Conservation (phyloP, 2,329 filamentous ascomycete species). For the Metarhizium robertsii region DNA sequence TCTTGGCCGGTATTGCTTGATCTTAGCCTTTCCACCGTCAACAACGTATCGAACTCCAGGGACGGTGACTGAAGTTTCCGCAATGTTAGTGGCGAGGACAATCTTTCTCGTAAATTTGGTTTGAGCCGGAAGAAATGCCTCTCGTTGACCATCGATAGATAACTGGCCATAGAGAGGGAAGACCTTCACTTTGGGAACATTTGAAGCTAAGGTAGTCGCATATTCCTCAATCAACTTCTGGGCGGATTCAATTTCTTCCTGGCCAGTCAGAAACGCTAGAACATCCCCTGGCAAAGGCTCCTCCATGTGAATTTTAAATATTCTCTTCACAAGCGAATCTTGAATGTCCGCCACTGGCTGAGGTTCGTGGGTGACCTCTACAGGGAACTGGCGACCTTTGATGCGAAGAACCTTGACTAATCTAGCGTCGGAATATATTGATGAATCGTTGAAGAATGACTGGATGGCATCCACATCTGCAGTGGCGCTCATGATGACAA, state of each 20-base stretch:
- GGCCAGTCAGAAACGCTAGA: constrained; percentile 82
- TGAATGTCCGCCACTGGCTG: constrained; percentile 72
- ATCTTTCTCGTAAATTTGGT: constrained; percentile 73
- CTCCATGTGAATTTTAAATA: constrained; percentile 79
- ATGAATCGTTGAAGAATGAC: constrained; percentile 54
- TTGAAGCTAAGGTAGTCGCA: constrained; percentile 58
- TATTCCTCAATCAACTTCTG: constrained; percentile 77
- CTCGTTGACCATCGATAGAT: constrained; percentile 75
- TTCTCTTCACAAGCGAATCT: constrained; percentile 68
- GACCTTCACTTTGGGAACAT: constrained; percentile 63
- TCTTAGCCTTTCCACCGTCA: constrained; percentile 87
- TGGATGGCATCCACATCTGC: constrained; percentile 75
- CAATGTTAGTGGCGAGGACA: constrained; percentile 91
- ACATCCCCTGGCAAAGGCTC: constrained; percentile 92
- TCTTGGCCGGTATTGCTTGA: constrained; percentile 79
- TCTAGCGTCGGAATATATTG: constrained; percentile 7
- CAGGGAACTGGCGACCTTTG: constrained; percentile 79
- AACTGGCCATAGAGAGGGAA: constrained; percentile 86
- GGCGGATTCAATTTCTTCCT: constrained; percentile 81
- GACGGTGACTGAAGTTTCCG: constrained; percentile 96
- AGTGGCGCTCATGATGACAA: constrained; percentile 95
- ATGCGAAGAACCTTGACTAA: constrained; percentile 49
- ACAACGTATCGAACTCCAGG: constrained; percentile 86
- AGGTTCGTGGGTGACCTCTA: constrained; percentile 66
- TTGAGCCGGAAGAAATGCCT: constrained; percentile 69